Conservation (phyloP, 2,329 filamentous ascomycete genomes). For the Colletotrichum ledebouriae region DNA sequence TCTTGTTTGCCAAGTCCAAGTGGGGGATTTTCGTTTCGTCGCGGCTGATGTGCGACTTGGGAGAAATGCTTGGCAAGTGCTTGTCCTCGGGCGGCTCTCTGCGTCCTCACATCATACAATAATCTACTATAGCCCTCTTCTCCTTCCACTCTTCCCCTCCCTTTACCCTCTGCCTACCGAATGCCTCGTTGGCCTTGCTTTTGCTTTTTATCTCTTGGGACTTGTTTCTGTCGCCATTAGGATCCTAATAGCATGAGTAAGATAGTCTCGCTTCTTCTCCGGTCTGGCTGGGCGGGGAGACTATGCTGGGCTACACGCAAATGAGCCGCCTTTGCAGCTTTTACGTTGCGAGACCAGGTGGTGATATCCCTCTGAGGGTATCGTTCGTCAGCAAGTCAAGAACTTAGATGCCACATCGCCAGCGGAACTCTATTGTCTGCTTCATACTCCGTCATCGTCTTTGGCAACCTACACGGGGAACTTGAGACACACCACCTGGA, state of each 20-base stretch:
- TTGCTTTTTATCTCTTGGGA: not conserved
- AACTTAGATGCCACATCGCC: not conserved
- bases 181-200: not conserved
- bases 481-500: not conserved
- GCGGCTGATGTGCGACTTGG: slow-evolving; percentile 32
- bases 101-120: not conserved
- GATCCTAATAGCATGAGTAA: not conserved
- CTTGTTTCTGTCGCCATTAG: slow-evolving; percentile 2
- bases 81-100: slow-evolving; percentile 32
- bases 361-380: not conserved
- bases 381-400: not conserved
- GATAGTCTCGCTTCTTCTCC: not conserved
- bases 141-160: not conserved
- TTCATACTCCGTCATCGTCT: not conserved
- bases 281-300: not conserved
- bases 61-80: slow-evolving; percentile 26
- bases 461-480: slow-evolving; percentile 3
- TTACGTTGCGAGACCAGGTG: not conserved
- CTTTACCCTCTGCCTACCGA: not conserved
- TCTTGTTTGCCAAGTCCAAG: too few species aligned
- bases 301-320: not conserved
- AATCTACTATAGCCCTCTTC: not conserved
- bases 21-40: slow-evolving; percentile 35
- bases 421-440: not conserved
- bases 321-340: not conserved